phyloP scores from a whole-genome alignment of 768 basidiomycete genomes.

The Phallus indusiatus region DNA sequence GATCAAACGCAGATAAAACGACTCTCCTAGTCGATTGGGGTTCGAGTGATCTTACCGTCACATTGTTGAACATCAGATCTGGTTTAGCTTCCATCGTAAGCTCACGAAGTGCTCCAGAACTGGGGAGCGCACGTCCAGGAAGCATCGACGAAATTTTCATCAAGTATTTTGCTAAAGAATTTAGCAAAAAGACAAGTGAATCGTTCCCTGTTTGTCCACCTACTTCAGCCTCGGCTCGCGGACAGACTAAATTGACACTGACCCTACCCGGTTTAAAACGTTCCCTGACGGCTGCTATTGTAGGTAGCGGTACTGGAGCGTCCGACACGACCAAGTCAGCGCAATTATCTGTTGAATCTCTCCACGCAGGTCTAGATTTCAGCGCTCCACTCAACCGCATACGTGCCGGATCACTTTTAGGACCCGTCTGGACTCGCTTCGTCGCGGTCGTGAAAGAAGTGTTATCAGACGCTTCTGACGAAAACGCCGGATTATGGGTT shows the following conservation, averaged over 20 bases:
- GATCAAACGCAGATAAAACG: conserved; percentile 47
- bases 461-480: conserved; percentile 12
- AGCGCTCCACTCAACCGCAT: conserved; percentile 58
- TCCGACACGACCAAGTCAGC: conserved; percentile 47
- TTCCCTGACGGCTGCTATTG: conserved; percentile 57
- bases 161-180: conserved; percentile 90
- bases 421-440: conserved; percentile 15
- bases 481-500: conserved; percentile 12
- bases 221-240: conserved; percentile 56
- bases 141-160: conserved; percentile 75
- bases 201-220: conserved; percentile 40
- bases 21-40: conserved; percentile 79
- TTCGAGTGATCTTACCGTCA: conserved; percentile 56
- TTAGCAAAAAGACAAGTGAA: conserved; percentile 77
- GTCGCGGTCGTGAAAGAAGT: conserved; percentile 2
- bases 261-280: conserved; percentile 94
- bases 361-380: conserved; percentile 90
- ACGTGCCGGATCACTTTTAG: conserved; percentile 17
- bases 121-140: conserved; percentile 44
- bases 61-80: conserved; percentile 63
- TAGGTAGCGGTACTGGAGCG: conserved; percentile 31
- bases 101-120: conserved; percentile 22
- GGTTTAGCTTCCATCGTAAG: conserved; percentile 64
- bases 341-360: conserved; percentile 55
- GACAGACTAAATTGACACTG: conserved; percentile 86